These are phyloP conservation scores for Amphirosellinia nigrospora DNA, from an alignment of 495 filamentous ascomycete species.

Conservation along the genomic window DNA sequence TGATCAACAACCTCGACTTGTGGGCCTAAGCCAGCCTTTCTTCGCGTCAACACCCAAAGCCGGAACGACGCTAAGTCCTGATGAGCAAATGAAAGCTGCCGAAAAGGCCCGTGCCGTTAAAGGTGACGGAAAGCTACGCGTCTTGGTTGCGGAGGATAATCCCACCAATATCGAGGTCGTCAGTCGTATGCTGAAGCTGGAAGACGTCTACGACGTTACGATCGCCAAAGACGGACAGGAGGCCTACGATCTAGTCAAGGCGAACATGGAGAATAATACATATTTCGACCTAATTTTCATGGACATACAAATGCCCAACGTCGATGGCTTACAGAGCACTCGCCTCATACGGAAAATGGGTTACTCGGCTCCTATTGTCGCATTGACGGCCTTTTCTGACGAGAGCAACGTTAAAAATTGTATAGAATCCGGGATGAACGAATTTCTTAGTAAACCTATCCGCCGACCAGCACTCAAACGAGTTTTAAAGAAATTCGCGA, in stretches of 20 bases:
- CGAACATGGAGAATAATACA: constrained; percentile 72
- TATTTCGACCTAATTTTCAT: constrained; percentile 89
- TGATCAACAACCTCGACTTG: constrained; percentile 72
- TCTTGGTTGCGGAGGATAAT: constrained; percentile 95
- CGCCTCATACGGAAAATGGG: constrained; percentile 86
- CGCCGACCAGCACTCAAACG: constrained; percentile 81
- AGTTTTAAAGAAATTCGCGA: constrained; percentile 72
- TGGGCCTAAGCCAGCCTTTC: constrained; percentile 85
- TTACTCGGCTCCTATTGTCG: constrained; percentile 88
- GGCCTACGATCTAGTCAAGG: constrained; percentile 83
- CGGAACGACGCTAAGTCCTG: constrained; percentile 36
- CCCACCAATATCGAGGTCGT: constrained; percentile 95
- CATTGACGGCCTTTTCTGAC: constrained; percentile 87
- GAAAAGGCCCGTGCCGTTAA: constrained; percentile 60
- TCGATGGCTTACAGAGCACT: constrained; percentile 87
- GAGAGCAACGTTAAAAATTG: constrained; percentile 88
- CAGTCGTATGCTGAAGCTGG: constrained; percentile 60
- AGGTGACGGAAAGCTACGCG: constrained; percentile 69
- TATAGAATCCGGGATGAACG: constrained; percentile 76
- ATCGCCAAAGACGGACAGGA: constrained; percentile 89
- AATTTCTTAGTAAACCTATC: constrained; percentile 81
- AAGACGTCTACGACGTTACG: constrained; percentile 70
- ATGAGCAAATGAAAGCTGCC: constrained; percentile 50
- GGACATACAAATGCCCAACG: constrained; percentile 95
- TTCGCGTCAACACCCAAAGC: constrained; percentile 67